phyloP scores from a whole-genome alignment of 2,329 filamentous ascomycete species.

The Didymella sp. region DNA sequence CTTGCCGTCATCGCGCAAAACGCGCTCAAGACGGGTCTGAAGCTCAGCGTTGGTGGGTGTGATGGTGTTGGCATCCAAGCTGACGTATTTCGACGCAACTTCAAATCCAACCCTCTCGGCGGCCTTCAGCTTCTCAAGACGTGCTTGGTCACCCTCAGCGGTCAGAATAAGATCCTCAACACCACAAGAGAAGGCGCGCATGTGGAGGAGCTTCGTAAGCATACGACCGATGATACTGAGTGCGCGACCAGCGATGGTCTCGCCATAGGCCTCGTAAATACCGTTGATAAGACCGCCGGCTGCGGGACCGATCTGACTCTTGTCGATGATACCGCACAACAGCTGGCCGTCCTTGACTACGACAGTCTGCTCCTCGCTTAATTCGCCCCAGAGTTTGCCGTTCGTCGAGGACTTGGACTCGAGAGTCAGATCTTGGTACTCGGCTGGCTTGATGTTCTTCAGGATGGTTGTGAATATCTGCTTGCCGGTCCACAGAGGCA shows the following conservation, averaged over 20 bases:
- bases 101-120: conserved; percentile 75
- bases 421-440: conserved; percentile 79
- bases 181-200: conserved; percentile 95
- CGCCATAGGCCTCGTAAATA: conserved; percentile 91
- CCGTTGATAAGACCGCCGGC: conserved; percentile 89
- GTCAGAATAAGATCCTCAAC: conserved; percentile 95
- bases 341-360: conserved; percentile 87
- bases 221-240: conserved; percentile 89
- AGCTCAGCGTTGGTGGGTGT: conserved; percentile 74
- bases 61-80: conserved; percentile 70
- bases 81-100: conserved; percentile 88
- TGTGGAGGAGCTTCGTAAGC: conserved; percentile 86
- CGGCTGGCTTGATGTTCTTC: conserved; percentile 84
- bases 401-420: conserved; percentile 79
- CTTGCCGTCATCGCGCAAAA: conserved; percentile 88
- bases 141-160: conserved; percentile 73
- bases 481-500: conserved; percentile 90
- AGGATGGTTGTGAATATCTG: conserved; percentile 92
- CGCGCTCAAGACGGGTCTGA: conserved; percentile 80
- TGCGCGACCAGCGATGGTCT: conserved; percentile 82
- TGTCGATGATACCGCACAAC: conserved; percentile 90
- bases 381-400: conserved; percentile 75
- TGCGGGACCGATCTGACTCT: conserved; percentile 89
- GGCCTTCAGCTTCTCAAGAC: conserved; percentile 71
- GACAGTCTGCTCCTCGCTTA: conserved; percentile 80